These are phyloP conservation scores for Trichoderma arundinaceum DNA, from an alignment of 2,329 filamentous ascomycete genomes.

Conservation along the genomic window DNA sequence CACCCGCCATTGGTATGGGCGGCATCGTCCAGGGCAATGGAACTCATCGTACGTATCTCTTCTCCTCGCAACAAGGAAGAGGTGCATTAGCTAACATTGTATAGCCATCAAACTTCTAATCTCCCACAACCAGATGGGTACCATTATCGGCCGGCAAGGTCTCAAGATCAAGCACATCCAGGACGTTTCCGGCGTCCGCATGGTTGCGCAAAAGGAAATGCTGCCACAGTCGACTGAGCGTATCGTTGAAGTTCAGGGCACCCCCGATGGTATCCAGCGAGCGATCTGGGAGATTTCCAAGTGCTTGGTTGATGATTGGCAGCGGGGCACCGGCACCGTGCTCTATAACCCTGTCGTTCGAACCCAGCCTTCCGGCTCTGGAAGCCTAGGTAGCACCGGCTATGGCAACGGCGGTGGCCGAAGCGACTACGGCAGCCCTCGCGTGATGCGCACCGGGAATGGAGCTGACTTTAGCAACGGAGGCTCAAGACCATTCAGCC, in stretches of 20 bases:
- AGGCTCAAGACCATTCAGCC: conserved; percentile 67
- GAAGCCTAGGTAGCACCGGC: conserved; percentile 48
- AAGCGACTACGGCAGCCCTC: conserved; percentile 64
- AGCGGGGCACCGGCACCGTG: conserved; percentile 94
- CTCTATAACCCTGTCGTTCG: conserved; percentile 96
- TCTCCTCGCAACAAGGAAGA: background rate
- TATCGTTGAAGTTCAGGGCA: conserved; percentile 95
- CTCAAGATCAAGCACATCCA: conserved; percentile 99
- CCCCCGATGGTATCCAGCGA: conserved; percentile 91
- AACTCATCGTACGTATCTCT: conserved; percentile 76
- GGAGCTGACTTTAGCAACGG: conserved; percentile 96
- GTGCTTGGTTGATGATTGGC: conserved; percentile 96
- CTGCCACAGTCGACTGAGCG: conserved; percentile 97
- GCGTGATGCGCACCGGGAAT: conserved; percentile 94
- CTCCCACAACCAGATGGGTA: conserved; percentile 99
- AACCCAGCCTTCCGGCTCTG: conserved; percentile 68
- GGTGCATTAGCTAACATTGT: background rate
- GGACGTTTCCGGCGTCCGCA: conserved; percentile 93
- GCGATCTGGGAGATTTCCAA: conserved; percentile 99
- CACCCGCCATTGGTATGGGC: conserved; percentile 94
- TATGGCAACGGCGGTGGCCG: conserved; percentile 45
- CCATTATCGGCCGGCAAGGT: conserved; percentile 94
- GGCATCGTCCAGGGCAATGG: conserved; percentile 85
- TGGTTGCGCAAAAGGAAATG: conserved; percentile 99
- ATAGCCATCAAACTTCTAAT: conserved; percentile 96